These are phyloP conservation scores for Yamadazyma blattariae DNA, from an alignment of 1,139 yeast genomes.

Conservation along the genomic window DNA sequence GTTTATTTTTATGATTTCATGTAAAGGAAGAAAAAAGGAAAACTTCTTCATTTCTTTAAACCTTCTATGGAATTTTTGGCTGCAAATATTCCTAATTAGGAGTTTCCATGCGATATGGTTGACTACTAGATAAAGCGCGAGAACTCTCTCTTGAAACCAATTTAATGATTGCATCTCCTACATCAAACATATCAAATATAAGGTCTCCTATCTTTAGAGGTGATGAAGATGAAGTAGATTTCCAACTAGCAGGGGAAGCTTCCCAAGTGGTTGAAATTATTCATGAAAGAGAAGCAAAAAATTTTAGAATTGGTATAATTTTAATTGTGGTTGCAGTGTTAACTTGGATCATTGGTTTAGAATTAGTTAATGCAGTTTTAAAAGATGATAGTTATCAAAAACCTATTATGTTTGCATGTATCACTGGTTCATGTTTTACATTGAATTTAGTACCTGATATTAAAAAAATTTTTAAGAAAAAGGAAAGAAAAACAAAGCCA, in stretches of 20 bases:
- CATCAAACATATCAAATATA: no score
- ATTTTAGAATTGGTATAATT: conserved; percentile 42
- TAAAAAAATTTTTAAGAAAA: neutral
- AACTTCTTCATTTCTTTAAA: no score
- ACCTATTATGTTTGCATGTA: conserved; percentile 45
- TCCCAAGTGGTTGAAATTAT: conserved; percentile 43
- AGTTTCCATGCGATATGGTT: conserved; percentile 1
- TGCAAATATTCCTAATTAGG: conserved; percentile 2
- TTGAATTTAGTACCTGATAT: conserved; percentile 44
- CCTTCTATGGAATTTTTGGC: no score
- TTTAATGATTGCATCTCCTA: neutral
- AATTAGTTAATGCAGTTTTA: conserved; percentile 46
- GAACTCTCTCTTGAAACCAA: no score
- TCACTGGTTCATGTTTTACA: conserved; percentile 46
- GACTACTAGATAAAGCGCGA: no score
- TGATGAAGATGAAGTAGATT: conserved; percentile 7
- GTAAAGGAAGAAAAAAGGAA: no score
- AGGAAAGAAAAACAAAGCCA: neutral
- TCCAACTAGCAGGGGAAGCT: conserved; percentile 22
- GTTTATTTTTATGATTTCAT: no score
- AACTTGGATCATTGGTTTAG: conserved; percentile 51
- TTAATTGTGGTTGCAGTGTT: conserved; percentile 38
- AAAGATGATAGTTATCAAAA: conserved; percentile 48
- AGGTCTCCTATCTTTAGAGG: conserved; percentile 13
- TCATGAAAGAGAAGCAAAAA: conserved; percentile 41